phyloP scores from a whole-genome alignment of 116 monocot genomes.

The Trichopus zeylanicus region DNA sequence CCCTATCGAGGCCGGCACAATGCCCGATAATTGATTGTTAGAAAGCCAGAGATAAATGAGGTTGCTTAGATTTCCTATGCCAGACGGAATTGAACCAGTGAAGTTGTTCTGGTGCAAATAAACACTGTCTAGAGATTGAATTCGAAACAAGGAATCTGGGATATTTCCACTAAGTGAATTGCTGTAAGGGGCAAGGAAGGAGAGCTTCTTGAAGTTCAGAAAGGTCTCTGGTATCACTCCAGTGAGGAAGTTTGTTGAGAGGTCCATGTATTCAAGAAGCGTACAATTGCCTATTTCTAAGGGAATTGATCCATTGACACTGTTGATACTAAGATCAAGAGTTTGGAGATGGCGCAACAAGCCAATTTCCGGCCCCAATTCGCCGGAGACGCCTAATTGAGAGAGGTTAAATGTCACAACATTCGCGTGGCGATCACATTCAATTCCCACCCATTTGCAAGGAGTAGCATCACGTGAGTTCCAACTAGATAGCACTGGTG shows the following conservation, averaged over 20 bases:
- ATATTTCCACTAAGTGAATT: constrained; percentile 49
- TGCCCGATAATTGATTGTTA: constrained; percentile 45
- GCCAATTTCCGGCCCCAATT: constrained; percentile 46
- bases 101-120: constrained; percentile 59
- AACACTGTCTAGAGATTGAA: constrained; percentile 18
- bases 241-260: constrained; percentile 42
- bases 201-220: constrained; percentile 25
- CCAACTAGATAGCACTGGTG: constrained; percentile 50
- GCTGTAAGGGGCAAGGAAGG: constrained; percentile 29
- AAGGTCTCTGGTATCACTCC: constrained; percentile 51
- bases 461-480: constrained; percentile 48
- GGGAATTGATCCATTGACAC: constrained; percentile 48
- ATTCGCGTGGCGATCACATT: constrained; percentile 22
- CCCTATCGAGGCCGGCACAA: constrained; percentile 46
- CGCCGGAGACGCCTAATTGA: constrained; percentile 24
- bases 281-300: constrained; percentile 60
- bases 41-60: constrained; percentile 28
- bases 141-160: constrained; percentile 32
- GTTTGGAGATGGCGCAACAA: constrained; percentile 25
- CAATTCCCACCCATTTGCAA: constrained; percentile 62
- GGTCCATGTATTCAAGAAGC: constrained; percentile 40
- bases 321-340: constrained; percentile 40
- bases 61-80: constrained; percentile 32
- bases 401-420: constrained; percentile 47
- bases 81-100: constrained; percentile 37